Conservation (phyloP, 345 rosid species). For the Gynandropsis gynandra region DNA sequence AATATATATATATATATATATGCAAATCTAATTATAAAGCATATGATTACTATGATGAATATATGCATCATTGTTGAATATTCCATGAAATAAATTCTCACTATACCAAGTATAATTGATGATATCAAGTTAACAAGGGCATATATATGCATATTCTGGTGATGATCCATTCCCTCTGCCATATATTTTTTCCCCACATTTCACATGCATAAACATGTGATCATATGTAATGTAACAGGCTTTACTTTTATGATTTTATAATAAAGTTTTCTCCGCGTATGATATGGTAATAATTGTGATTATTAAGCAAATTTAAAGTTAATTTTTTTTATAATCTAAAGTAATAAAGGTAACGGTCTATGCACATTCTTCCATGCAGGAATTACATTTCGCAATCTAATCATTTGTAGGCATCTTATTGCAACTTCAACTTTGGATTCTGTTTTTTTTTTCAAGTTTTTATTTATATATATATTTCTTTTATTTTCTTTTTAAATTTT, state of each 20-base stretch:
- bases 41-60: too few species aligned
- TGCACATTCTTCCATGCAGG: slow-evolving; percentile 28
- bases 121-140: too few species aligned
- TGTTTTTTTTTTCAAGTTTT: slow-evolving; percentile 15
- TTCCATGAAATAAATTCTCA: too few species aligned
- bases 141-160: too few species aligned
- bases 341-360: slow-evolving; percentile 26
- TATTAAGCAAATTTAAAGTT: slow-evolving; percentile 28
- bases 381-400: slow-evolving; percentile 12
- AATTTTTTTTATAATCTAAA: slow-evolving; percentile 15
- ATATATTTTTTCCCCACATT: not conserved
- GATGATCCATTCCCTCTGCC: slow-evolving; percentile 7
- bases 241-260: slow-evolving; percentile 11
- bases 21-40: slow-evolving; percentile 28
- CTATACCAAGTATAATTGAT: too few species aligned
- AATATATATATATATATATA: too few species aligned
- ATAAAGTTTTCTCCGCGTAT: slow-evolving; percentile 26
- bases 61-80: too few species aligned
- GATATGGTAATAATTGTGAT: slow-evolving; percentile 30
- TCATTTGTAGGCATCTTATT: slow-evolving; percentile 20
- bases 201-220: slow-evolving; percentile 35
- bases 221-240: slow-evolving; percentile 12
- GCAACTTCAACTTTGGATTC: slow-evolving; percentile 27
- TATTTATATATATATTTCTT: not conserved
- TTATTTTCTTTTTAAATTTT: not conserved